Evolutionary conservation across 768 basidiomycete species (phyloP).

Genomic region (Clavulina sp.): DNA sequence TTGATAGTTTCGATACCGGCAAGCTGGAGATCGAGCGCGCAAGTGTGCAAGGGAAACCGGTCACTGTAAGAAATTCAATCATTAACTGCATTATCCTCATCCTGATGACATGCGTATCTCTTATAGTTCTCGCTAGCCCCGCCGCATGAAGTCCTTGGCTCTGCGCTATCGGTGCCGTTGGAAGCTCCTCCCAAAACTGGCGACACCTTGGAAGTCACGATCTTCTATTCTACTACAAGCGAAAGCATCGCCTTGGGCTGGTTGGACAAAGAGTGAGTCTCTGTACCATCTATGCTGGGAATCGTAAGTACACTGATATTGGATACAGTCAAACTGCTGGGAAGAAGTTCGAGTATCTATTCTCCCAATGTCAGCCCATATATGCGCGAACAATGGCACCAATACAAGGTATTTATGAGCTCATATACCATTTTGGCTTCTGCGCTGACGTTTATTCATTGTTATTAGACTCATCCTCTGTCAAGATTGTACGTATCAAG

Average conservation of each 20-base stretch:
- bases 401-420: slow-evolving; percentile 40
- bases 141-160: slow-evolving; percentile 58
- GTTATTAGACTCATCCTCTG: slow-evolving; percentile 57
- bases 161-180: slow-evolving; percentile 47
- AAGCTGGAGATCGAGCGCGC: slow-evolving; percentile 43
- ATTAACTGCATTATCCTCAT: not conserved
- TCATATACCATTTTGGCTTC: not conserved
- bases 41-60: slow-evolving; percentile 33
- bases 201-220: slow-evolving; percentile 27
- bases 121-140: slow-evolving; percentile 35
- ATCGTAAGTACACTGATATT: not conserved
- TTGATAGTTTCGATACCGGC: slow-evolving; percentile 52
- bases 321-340: slow-evolving; percentile 58
- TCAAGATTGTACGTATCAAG: slow-evolving; percentile 52
- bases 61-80: slow-evolving; percentile 24
- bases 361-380: slow-evolving; percentile 88
- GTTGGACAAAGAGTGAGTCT: slow-evolving; percentile 54
- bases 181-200: slow-evolving; percentile 24
- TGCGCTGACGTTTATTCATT: not conserved
- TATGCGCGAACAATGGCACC: slow-evolving; percentile 68
- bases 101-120: not conserved
- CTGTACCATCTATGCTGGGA: not conserved
- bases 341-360: slow-evolving; percentile 68
- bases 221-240: slow-evolving; percentile 57
- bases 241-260: slow-evolving; percentile 69